Base-by-base conservation (phyloP, 106 monocot species). In the Phalaenopsis aphrodite region DNA sequence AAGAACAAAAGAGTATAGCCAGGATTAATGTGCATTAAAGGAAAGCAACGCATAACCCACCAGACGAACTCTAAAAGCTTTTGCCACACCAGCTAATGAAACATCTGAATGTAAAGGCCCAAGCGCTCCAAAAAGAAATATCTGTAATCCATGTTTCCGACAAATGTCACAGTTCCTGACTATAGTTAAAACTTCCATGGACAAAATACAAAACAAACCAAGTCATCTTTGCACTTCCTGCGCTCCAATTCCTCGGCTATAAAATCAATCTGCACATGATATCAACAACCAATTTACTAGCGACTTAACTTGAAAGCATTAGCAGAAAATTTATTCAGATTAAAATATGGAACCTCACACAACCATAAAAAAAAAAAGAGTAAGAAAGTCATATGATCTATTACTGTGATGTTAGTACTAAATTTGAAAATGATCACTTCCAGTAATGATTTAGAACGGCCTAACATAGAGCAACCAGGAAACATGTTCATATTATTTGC, bases 91-190 rank as follows among this genome's bases (percentile, higher is more conserved):
- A 71, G 93, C 94, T 69, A 99, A 78, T 77, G 93, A 91, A 86
- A 95, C 87, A 90, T 99, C 99, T 75, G 99, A 99, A 89, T 89
- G 90, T 84, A 99, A 84, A 75, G 99, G 95, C 23, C 99, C 99
- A 88, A 99, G 78, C 61, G 92, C 99, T 87, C 99, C 99, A 93
- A 88, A 90, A 52, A 95, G 64, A 71, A 99, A 91, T 47, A 99
- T 83, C 99, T 99, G 77, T n/a, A 82, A 41, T 21, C 3, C 56
- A 76, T 42, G 43, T 74, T 19, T 42, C 74, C 39, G 11, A 39
- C 69, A 69, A 69, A 69, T 10, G 39, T 69, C 3, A 69, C 14
- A 9, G 30, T 39, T 39, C 12, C 10, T 68, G n/a, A 39, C 39
- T 38, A 39, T 39, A 68, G 37, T 68, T 68, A 55, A 43, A 78